Conservation (phyloP, 257 asterid species). For the Nyctanthes arbortristis region DNA sequence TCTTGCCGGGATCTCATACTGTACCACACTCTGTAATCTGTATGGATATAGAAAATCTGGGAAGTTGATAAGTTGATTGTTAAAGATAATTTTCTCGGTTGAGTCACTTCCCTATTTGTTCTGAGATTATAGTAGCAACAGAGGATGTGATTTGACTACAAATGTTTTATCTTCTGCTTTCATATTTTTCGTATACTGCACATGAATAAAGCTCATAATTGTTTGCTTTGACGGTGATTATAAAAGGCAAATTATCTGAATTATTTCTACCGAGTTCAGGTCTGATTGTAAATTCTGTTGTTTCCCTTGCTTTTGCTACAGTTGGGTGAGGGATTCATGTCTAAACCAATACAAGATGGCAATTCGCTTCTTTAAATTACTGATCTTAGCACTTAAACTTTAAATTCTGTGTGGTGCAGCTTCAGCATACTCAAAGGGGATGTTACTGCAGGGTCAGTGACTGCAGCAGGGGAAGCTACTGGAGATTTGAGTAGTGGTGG, state of each 20-base stretch:
- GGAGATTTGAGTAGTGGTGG: slow-evolving; percentile 39
- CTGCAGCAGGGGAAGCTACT: slow-evolving; percentile 28
- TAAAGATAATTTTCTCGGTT: background rate
- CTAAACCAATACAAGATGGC: background rate
- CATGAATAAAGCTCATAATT: background rate
- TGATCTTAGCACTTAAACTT: background rate
- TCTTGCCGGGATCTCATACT: background rate
- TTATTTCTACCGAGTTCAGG: too few relatives aligned
- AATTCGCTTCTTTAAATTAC: background rate
- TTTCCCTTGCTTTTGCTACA: background rate
- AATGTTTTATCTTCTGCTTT: background rate
- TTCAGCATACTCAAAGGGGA: slow-evolving; percentile 37
- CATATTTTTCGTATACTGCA: background rate
- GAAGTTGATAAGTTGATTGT: background rate
- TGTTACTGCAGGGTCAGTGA: slow-evolving; percentile 37
- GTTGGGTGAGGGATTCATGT: background rate
- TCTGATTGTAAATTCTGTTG: too few relatives aligned
- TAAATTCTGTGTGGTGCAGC: slow-evolving; percentile 38
- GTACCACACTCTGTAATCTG: background rate
- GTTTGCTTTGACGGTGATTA: background rate
- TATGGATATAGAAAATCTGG: background rate
- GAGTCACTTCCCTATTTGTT: background rate
- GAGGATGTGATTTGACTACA: background rate
- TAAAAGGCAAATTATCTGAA: background rate
- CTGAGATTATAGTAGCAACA: background rate